These are phyloP conservation scores for Aphanomyces cochlioides DNA, from an alignment of 352 stramenopile genomes.

Conservation along the genomic window DNA sequence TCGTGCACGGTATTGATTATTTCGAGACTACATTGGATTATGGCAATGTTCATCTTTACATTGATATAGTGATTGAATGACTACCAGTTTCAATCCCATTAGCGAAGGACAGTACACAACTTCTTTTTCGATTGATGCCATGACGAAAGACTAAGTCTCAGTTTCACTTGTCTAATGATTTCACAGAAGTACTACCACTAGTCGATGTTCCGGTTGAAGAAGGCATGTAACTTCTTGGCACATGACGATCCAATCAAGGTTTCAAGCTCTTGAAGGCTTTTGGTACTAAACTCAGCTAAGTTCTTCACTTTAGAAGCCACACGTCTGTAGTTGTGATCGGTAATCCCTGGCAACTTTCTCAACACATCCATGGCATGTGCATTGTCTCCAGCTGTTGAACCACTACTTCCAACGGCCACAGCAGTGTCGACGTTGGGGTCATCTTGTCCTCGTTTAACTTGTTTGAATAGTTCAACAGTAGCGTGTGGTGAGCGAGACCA, in stretches of 20 bases:
- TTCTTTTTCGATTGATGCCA: too few species aligned
- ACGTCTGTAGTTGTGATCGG: slow-evolving; percentile 87
- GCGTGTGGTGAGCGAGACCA: slow-evolving; percentile 93
- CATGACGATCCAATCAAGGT: slow-evolving; percentile 65
- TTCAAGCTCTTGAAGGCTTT: slow-evolving; percentile 61
- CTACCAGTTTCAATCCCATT: too few species aligned
- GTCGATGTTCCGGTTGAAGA: slow-evolving; percentile 70
- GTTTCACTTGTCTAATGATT: too few species aligned
- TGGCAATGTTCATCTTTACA: too few species aligned
- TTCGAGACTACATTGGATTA: too few species aligned
- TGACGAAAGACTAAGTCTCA: too few species aligned
- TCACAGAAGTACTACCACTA: neutral
- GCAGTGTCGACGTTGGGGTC: slow-evolving; percentile 77
- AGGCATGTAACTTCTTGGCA: slow-evolving; percentile 73
- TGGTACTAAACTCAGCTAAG: slow-evolving; percentile 68
- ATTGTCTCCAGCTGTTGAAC: slow-evolving; percentile 29
- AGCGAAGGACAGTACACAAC: too few species aligned
- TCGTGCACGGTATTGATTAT: too few species aligned
- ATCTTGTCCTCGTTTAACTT: slow-evolving; percentile 78
- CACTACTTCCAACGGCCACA: slow-evolving; percentile 52
- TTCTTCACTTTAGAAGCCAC: slow-evolving; percentile 65
- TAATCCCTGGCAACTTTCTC: slow-evolving; percentile 95
- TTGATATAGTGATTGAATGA: too few species aligned
- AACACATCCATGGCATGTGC: slow-evolving; percentile 91
- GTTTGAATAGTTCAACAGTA: slow-evolving; percentile 83